Conservation (phyloP, 75 land plant genomes). For the Sequoiadendron giganteum region DNA sequence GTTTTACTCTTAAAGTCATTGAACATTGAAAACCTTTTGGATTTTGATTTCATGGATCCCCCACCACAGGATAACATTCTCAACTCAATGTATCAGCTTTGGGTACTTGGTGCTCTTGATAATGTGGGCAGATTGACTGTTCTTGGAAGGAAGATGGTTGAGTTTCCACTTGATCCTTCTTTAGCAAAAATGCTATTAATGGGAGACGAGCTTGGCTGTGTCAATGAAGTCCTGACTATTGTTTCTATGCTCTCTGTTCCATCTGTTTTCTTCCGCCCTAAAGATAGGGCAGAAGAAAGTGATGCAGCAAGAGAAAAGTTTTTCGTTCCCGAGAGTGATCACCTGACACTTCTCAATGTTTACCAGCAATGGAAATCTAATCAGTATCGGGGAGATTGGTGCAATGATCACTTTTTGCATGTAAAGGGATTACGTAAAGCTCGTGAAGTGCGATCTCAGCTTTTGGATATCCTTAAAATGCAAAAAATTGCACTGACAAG, state of each 20-base stretch:
- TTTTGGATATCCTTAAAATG: constrained; percentile 83
- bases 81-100: constrained; percentile 99
- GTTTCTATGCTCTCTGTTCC: constrained; percentile 99
- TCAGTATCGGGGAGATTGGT: constrained; percentile 91
- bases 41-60: constrained; percentile 99
- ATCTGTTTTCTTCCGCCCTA: constrained; percentile 95
- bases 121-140: constrained; percentile 87
- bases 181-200: constrained; percentile 95
- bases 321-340: constrained; percentile 98
- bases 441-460: constrained; percentile 94
- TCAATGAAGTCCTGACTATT: constrained; percentile 89
- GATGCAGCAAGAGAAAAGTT: constrained; percentile 98
- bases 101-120: constrained; percentile 95
- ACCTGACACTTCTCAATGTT: constrained; percentile 87
- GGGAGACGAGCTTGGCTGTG: constrained; percentile 80
- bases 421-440: constrained; percentile 90
- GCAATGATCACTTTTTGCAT: constrained; percentile 91
- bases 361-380: constrained; percentile 90
- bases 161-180: constrained; percentile 98
- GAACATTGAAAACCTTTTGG: constrained; percentile 85
- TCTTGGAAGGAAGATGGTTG: constrained; percentile 97
- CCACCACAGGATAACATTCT: constrained; percentile 98
- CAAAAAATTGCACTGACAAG: constrained; percentile 80
- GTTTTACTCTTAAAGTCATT: constrained; percentile 88
- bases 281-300: constrained; percentile 96